Base-by-base conservation (phyloP, 2,329 filamentous ascomycete species). In the Zasmidium angulare region DNA sequence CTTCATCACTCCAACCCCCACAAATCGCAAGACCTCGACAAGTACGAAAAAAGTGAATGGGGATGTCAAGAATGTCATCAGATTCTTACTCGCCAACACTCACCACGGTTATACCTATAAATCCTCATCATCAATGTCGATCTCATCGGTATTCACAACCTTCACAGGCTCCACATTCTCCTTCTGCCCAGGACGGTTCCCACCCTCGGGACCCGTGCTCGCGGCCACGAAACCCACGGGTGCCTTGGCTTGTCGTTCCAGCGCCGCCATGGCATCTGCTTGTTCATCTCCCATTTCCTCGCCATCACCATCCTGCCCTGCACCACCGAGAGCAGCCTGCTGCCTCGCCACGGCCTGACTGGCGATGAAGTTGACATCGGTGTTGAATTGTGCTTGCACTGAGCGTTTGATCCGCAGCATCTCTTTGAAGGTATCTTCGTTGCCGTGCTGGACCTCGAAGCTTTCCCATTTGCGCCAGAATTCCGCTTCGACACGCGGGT, bases 401-500 rank as follows among this genome's bases (percentile, higher is more conserved):
- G 91, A 96, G 73, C 95, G 84, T 82, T 98, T 99, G 81, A 99
- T 92, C 26, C 95, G 88, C 63, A 98, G 82, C 95, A 99, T 99
- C 75, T 99, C 95, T 80, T 96, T 97, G 83, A 96, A 99, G 0
- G 96, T 99, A 75, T 99, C 95, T 75, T 99, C 96, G 77, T 99
- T 99, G 65, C 95, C 95, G 72, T 99, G 95, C 74, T 96, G 90
- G 21, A 98, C 92, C 77, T 99, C 96, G 75, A 99, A 99, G 56
- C 87, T 84, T 76, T 99, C 95, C 95, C 95, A 99, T 74, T 93
- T 96, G 68, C 87, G 84, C 96, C 96, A 99, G 78, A 98, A 99
- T 17, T 84, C 86, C 7, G 90, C 88, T 67, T 91, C 92, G 14
- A 91, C 96, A 55, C 96, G 84, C 9, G 95, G 95, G 75, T 99